phyloP scores from a whole-genome alignment of 2,329 filamentous ascomycete species.

The Botryosphaeria dothidea region DNA sequence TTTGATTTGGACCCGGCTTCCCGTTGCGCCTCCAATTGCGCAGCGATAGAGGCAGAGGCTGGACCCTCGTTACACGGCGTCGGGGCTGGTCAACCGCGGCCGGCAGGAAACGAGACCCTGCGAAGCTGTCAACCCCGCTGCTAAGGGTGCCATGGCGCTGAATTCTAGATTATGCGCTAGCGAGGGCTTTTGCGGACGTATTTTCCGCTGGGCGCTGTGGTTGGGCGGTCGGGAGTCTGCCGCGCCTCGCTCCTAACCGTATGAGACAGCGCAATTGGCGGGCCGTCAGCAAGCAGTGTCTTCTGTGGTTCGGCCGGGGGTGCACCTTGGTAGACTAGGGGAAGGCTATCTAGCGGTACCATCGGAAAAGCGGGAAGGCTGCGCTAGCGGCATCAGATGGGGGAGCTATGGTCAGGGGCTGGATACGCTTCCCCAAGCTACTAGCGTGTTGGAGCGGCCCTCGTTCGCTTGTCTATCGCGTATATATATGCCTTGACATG shows the following conservation, averaged over 20 bases:
- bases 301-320: background rate
- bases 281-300: background rate
- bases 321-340: background rate
- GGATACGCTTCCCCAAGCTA: background rate
- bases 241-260: slow-evolving; percentile 6
- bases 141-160: background rate
- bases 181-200: background rate
- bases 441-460: slow-evolving; percentile 2
- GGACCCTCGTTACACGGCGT: background rate
- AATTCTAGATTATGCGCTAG: slow-evolving; percentile 1
- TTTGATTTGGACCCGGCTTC: background rate
- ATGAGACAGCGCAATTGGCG: slow-evolving; percentile 1
- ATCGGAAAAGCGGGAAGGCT: slow-evolving; percentile 14
- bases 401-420: slow-evolving; percentile 13
- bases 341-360: slow-evolving; percentile 1
- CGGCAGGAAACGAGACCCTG: background rate
- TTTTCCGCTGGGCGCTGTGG: background rate
- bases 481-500: background rate
- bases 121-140: background rate
- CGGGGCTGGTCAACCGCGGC: background rate
- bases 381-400: slow-evolving; percentile 17
- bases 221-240: background rate
- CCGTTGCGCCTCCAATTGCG: background rate
- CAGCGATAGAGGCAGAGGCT: background rate
- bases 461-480: background rate